Base-by-base conservation (phyloP, 805 yeast genomes). In the Wickerhamiella shivajii region DNA sequence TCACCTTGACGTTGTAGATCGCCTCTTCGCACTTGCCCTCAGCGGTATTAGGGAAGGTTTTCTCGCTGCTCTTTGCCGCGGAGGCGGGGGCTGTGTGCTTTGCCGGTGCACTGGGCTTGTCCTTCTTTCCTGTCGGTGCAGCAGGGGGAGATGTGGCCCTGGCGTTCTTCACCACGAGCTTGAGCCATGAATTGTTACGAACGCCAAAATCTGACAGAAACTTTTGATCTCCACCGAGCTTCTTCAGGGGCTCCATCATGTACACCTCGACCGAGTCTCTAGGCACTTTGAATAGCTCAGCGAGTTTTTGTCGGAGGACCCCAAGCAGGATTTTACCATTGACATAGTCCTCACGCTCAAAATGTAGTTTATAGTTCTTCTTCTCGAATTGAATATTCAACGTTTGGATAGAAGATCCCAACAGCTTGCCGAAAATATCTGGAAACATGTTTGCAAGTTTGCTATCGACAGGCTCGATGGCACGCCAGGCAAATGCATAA, bases 271-370 rank as follows among this genome's bases (percentile, higher is more conserved):
- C 42, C 16, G 30, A 27, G 7, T 25, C 27, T 5, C 41, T 59
- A 57, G 34, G 49, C 10, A 69, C 70, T 37, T 64, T 61, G 44
- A 77, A 67, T 40, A 78, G 60, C 25, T 62, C 56, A 22, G 73
- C 64, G 3, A 74, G 55, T 48, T 72, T 76, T 2, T 52, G 43
- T 40, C 83, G 65, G 36, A 83, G 60, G 41, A 74, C 71, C 12
- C 60, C 65, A 21, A 85, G 21, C 13, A 74, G 68, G 7, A 85
- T 71, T 1, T 93, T 93, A 32, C 65, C 39, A 71, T 85, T 4
- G 74, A 76, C 27, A 27, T 34, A 43, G 36, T 52, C 56, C 16
- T 39, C 46, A 2, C 29, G 28, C 30, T 38, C 39, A 30, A 52
- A 46, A 8, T 39, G 32, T 6, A 52, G 40, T 22, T 36, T 40